Percentiles rank a stretch among this genome's conserved stretches.
Conservation (phyloP, 352 stramenopile species). For the Bremia lactucae region DNA sequence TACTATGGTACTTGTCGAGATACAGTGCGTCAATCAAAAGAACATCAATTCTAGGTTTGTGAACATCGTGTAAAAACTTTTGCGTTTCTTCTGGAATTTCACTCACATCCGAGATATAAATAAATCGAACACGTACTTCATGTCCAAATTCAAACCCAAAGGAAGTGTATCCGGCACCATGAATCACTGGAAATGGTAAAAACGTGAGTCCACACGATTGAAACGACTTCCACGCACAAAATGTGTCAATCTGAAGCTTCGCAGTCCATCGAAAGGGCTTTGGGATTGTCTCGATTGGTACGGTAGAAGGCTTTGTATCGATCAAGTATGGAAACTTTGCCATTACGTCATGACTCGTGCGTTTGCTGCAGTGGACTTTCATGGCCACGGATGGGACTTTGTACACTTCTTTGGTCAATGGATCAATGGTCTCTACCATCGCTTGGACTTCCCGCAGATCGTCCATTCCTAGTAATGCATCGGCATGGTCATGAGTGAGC, state of each 20-base stretch:
- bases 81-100: conserved; percentile 52
- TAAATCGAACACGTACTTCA: conserved; percentile 53
- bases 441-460: conserved; percentile 76
- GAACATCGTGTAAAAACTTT: conserved; percentile 41
- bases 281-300: conserved; percentile 3
- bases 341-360: conserved; percentile 45
- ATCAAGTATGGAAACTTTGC: conserved; percentile 78
- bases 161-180: conserved; percentile 69
- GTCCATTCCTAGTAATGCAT: conserved; percentile 75
- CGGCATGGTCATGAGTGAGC: conserved; percentile 79
- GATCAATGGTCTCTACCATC: conserved; percentile 38
- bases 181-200: conserved; percentile 67
- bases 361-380: conserved; percentile 45
- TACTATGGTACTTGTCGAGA: conserved; percentile 63
- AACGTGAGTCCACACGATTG: conserved; percentile 33
- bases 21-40: conserved; percentile 80
- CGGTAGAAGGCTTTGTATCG: conserved; percentile 20
- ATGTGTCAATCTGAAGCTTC: conserved; percentile 54
- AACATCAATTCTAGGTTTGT: conserved; percentile 53
- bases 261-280: conserved; percentile 71
- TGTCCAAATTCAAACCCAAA: conserved; percentile 73
- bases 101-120: conserved; percentile 86
- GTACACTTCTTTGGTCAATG: conserved; percentile 44
- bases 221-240: conserved; percentile 46
- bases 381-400: conserved; percentile 46